Evolutionary conservation across 2,329 filamentous ascomycete genomes (phyloP).

Genomic region (Fusarium subtropicale): DNA sequence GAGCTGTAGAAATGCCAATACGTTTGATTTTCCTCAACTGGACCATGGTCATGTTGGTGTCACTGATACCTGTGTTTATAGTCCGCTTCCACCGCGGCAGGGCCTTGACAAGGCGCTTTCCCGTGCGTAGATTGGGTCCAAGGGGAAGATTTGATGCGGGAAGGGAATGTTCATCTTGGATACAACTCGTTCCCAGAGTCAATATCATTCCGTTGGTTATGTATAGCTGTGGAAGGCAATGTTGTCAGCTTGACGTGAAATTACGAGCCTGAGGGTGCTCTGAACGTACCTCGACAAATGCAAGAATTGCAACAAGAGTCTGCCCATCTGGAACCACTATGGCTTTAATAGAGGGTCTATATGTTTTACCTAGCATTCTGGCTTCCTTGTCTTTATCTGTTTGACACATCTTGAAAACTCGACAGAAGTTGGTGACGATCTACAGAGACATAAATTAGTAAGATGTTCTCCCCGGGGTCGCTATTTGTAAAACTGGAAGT

Average conservation of each 20-base stretch:
- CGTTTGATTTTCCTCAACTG: neutral
- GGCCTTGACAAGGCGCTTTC: neutral
- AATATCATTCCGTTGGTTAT: neutral
- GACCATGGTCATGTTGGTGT: neutral
- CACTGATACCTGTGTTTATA: neutral
- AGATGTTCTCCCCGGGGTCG: neutral
- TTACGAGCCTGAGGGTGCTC: neutral
- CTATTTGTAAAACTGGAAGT: too few relatives aligned
- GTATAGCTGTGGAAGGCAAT: neutral
- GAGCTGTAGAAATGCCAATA: neutral
- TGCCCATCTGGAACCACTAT: neutral
- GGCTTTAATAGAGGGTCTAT: neutral
- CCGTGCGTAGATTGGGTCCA: neutral
- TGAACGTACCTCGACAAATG: neutral
- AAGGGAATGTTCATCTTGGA: neutral
- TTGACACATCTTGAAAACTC: neutral
- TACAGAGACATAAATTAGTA: neutral
- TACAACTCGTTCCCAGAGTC: neutral
- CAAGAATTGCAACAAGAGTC: neutral
- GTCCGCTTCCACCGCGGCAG: neutral
- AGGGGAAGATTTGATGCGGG: neutral
- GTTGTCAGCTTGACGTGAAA: neutral
- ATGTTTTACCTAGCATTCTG: rapidly evolving
- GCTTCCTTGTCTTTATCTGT: neutral
- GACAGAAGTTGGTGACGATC: neutral